Conservation (phyloP, 176 grass and related monocot genomes). For the Otatea glauca region DNA sequence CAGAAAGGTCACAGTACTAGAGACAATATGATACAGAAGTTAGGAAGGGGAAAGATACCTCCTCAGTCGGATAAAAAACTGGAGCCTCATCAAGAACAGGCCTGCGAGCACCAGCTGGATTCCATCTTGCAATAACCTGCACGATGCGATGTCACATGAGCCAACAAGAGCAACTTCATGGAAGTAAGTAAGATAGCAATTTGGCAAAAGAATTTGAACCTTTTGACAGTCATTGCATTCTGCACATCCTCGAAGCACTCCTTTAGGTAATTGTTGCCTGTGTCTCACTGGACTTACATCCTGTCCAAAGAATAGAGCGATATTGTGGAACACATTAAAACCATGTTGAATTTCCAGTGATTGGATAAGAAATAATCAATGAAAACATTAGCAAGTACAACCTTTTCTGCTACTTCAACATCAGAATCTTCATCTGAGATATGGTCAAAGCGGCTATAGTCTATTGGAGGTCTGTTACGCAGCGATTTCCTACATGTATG, state of each 20-base stretch:
- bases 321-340: slow-evolving; percentile 34
- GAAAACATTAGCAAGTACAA: slow-evolving; percentile 37
- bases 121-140: slow-evolving; percentile 88
- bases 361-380: slow-evolving; percentile 32
- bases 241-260: slow-evolving; percentile 84
- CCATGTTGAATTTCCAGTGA: slow-evolving; percentile 18
- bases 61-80: slow-evolving; percentile 84
- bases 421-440: slow-evolving; percentile 57
- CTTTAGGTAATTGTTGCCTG: slow-evolving; percentile 68
- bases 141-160: slow-evolving; percentile 28
- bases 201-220: slow-evolving; percentile 42
- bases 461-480: slow-evolving; percentile 64
- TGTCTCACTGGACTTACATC: slow-evolving; percentile 43
- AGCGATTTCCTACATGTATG: slow-evolving; percentile 62
- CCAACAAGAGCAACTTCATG: slow-evolving; percentile 11
- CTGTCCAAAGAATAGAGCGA: slow-evolving; percentile 48
- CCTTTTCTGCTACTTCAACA: slow-evolving; percentile 58
- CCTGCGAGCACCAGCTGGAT: slow-evolving; percentile 60
- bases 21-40: slow-evolving; percentile 13
- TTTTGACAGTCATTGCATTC: slow-evolving; percentile 77
- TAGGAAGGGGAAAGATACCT: slow-evolving; percentile 57
- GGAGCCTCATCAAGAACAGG: slow-evolving; percentile 83
- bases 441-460: slow-evolving; percentile 69
- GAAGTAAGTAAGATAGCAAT: slow-evolving; percentile 19
- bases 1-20: background rate